Base-by-base conservation (phyloP, 345 rosid genomes). In the Geranium rotundifolium region DNA sequence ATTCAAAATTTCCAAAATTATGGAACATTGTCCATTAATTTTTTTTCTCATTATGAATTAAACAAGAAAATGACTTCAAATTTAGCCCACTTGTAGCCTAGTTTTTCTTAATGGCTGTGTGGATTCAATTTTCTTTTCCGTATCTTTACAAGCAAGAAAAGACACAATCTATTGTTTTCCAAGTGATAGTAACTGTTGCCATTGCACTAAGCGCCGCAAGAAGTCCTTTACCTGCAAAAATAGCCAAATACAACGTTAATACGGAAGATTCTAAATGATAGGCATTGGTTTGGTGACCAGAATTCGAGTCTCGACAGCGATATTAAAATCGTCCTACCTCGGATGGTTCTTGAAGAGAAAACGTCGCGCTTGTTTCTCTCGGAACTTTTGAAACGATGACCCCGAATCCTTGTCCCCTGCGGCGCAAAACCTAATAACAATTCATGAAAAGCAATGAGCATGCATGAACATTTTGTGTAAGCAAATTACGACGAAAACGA, bases 301-400 rank as follows among this genome's bases (percentile, higher is more conserved):
- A 23, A 2, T 23, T 23, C 27, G 27, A 23, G 27, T 23, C 27
- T 23, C 27, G 27, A 23, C 2, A 23, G 19, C 19, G 23, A 52
- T 50, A 15, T 14, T 5, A 3, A 18, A 31, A 54, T 19, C 16
- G 55, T 4, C 66, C 68, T 75, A 69, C 95, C 95, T 92, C 89
- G 5, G 87, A 71, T 59, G 99, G 96, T 39, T 86, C 97, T 73
- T 80, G 87, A 18, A 93, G 84, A 70, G 96, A 84, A 77, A 85
- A 88, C 7, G 92, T 80, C 16, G 99, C 99, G 64, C 70, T 85
- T 16, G 97, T 90, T 65, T 93, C 97, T 71, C 85, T 93, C 1
- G 97, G 84, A 70, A 73, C 66, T 78, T 90, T 93, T 23, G 97
- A 85, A 46, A 93, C 99, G 10, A 93, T 83, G 55, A 93, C 85